Evolutionary conservation across 2,329 filamentous ascomycete species (phyloP), one percentile per base, ranked within the genome.

Genomic region (Aureobasidium lini): DNA sequence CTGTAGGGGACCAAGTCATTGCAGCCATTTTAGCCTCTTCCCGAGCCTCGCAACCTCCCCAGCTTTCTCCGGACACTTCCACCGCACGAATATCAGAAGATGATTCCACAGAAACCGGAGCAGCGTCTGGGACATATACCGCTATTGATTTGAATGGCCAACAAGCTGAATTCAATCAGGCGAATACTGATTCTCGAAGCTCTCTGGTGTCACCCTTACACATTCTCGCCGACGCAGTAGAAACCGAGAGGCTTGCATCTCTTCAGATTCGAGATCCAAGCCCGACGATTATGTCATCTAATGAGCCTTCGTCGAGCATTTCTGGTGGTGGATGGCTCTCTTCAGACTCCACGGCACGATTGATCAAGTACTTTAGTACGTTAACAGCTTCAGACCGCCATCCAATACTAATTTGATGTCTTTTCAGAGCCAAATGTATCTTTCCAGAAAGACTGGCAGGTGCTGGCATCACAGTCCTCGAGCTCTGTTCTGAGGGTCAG

Each of bases 171-270:
- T 16, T 9, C 10, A 29, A 5, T 18, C 37, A 10, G 2, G 11
- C 15, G 4, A 42, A 40, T 9, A n/a, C 15, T 42, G 37, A 32
- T 13, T 29, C 36, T 42, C 36, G 28, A 23, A 42, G 49, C 37
- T 53, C 49, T 13, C 32, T 53, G 8, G 36, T 53, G 1, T 53
- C 49, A 2, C 49, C 49, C 13, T 13, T 53, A 53, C 49, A 53
- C 5, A 53, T 53, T 5, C 49, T 53, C 28, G 49, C 49, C 3
- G 49, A 53, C 7, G 49, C 49, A 9, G 49, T 53, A 5, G 49
- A 53, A 9, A 53, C 49, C 15, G 49, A 53, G 39, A 53, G 49
- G 31, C 49, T 53, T n/a, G 49, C 49, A 32, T 42, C 49, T 42
- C 32, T 53, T 2, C 18, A 53, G 2, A 42, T 53, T 4, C 8